A percentile compares a stretch with the other conserved stretches of the same genome.
Conservation (phyloP, 2,329 filamentous ascomycete genomes). For the Fusarium xylarioides region DNA sequence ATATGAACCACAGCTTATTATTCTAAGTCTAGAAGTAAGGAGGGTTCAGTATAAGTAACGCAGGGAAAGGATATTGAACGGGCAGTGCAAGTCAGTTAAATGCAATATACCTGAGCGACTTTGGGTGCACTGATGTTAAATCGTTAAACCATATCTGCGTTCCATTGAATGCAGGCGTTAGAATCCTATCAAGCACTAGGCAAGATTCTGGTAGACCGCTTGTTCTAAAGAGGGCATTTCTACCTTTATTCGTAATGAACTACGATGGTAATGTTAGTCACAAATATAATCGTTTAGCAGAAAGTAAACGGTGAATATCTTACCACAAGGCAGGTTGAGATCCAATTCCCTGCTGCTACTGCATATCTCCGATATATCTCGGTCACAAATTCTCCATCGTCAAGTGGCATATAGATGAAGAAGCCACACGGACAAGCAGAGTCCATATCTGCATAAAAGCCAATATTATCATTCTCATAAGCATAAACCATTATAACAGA, state of each 20-base stretch:
- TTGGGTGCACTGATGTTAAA: neutral
- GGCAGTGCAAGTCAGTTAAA: neutral
- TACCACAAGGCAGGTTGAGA: slow-evolving; percentile 17
- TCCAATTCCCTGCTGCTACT: neutral
- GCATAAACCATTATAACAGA: slow-evolving; percentile 1
- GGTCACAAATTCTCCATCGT: slow-evolving; percentile 16
- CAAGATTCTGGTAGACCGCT: slow-evolving; percentile 19
- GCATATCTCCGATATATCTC: slow-evolving; percentile 19
- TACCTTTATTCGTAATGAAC: slow-evolving; percentile 12
- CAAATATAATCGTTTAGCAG: neutral
- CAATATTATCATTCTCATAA: neutral
- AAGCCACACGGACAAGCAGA: neutral
- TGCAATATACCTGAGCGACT: slow-evolving; percentile 6
- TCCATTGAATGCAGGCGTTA: slow-evolving; percentile 1
- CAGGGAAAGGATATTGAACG: neutral
- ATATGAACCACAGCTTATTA: slow-evolving; percentile 11
- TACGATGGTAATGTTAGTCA: neutral
- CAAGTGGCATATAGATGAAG: slow-evolving; percentile 17
- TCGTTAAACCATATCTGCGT: slow-evolving; percentile 7
- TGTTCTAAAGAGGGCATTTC: slow-evolving; percentile 12
- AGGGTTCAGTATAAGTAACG: slow-evolving; percentile 3
- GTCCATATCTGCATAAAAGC: slow-evolving; percentile 16
- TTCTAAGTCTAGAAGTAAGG: slow-evolving; percentile 10
- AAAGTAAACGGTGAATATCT: neutral
- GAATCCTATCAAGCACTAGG: neutral